Evolutionary conservation across 1,139 yeast genomes (phyloP).

Genomic region (Blastobotrys malaysiensis): DNA sequence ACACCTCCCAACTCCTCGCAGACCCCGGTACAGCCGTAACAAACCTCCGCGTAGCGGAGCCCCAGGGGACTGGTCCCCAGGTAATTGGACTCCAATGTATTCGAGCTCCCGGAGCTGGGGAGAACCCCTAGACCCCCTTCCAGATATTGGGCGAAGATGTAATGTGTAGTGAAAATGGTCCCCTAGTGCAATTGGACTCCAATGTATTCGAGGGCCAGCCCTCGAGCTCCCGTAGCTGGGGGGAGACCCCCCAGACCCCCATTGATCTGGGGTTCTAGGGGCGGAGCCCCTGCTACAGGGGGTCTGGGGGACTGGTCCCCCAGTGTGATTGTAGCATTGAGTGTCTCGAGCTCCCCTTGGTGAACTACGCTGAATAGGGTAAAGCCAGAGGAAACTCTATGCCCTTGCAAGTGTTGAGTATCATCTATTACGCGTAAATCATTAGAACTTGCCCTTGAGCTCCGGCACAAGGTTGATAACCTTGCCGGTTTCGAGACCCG

Average conservation of each 20-base stretch:
- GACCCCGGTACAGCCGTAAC: neutral
- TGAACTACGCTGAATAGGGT: no score
- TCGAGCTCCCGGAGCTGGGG: no score
- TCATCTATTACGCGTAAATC: neutral
- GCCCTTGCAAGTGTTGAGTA: neutral
- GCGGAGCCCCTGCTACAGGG: neutral
- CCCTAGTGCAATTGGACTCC: no score
- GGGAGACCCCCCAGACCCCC: neutral
- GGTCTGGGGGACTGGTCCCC: neutral
- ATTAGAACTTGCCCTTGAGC: constrained; percentile 18
- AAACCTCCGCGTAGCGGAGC: no score
- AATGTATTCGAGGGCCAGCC: neutral
- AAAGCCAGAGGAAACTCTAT: no score
- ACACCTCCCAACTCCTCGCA: neutral
- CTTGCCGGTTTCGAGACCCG: constrained; percentile 50
- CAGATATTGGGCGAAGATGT: no score
- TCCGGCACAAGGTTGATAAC: constrained; percentile 45
- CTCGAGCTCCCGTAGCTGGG: neutral
- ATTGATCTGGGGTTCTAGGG: neutral
- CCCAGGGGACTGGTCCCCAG: no score
- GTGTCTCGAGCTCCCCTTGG: no score
- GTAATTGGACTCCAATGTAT: no score
- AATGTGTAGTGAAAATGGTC: no score
- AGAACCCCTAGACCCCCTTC: no score
- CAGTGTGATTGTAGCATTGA: no score